Conservation (phyloP, 768 basidiomycete genomes). For the Termitomyces sp. region DNA sequence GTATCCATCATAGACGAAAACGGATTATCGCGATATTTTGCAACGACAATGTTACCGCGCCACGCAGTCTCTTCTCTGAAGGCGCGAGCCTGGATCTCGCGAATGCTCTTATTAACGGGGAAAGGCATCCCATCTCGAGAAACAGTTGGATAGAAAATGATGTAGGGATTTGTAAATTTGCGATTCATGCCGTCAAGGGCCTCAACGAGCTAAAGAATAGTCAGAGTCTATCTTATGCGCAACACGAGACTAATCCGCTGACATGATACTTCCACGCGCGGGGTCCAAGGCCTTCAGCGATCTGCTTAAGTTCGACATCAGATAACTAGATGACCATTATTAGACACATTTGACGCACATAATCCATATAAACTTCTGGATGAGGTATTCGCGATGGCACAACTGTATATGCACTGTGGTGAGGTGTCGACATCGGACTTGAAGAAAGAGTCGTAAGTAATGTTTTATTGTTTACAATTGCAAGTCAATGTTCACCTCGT, state of each 20-base stretch:
- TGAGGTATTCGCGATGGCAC: constrained; percentile 65
- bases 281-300: constrained; percentile 65
- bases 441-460: not conserved
- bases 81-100: constrained; percentile 61
- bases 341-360: constrained; percentile 28
- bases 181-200: constrained; percentile 76
- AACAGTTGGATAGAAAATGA: constrained; percentile 71
- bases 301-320: constrained; percentile 23
- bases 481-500: constrained; percentile 45
- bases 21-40: constrained; percentile 57
- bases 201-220: constrained; percentile 52
- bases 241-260: not conserved
- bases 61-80: constrained; percentile 64
- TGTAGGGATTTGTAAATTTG: constrained; percentile 74
- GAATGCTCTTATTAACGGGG: constrained; percentile 70
- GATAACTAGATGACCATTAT: not conserved
- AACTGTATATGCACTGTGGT: constrained; percentile 38
- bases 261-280: constrained; percentile 75
- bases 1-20: constrained; percentile 60
- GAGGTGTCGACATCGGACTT: constrained; percentile 39
- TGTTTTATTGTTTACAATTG: constrained; percentile 1
- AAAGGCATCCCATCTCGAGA: constrained; percentile 81
- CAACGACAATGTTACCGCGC: constrained; percentile 76
- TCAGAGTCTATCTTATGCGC: not conserved
- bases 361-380: constrained; percentile 83